Base-by-base conservation (phyloP, 371 early-diverging fungal genomes). In the Mucor racemosus region DNA sequence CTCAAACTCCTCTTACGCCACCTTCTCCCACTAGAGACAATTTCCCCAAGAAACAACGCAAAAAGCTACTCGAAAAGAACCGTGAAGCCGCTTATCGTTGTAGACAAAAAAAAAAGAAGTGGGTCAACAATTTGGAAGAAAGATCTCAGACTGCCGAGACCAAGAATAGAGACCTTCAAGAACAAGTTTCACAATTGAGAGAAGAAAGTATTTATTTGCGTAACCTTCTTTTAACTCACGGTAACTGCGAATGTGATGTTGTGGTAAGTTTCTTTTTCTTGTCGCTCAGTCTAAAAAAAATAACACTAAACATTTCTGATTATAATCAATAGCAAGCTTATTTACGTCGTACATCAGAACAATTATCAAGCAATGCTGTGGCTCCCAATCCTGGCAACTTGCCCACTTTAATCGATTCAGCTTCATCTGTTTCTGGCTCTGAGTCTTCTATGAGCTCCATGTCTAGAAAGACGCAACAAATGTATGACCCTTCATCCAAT, bases 71-170 rank as follows among this genome's bases (percentile, higher is more conserved):
- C 19, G 93, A 93, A 76, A 82, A 92, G 35, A 94, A 94, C 68
- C 86, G 93, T 33, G 70, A 88, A 60, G 90, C 91, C 44, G 94
- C 94, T 5, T 86, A 84, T 36, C 90, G 91, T 70, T 94, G 93
- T 69, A 81, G 94, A 53, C 92, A 91, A 74, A 92, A 91, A 78
- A 92, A 92, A 77, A 91, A 92, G 73, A 60, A 68, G 65, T 90
- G 88, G 89, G 74, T 90, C 62, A 78, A 88, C 69, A 88, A 89
- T 40, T 80, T 94, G 5, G 88, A 92, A 74, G 80, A 72, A 11
- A 78, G 80, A 38, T 82, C 85, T 14, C 84, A 85, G 9, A 84
- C 84, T 34, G 77, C 81, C 11, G 78, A 84, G 2, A 67, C 75
- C 36, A 82, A 79, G 60, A 94, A 94, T 75, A 80, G 84, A 48